Conservation (phyloP, 2,329 filamentous ascomycete genomes). For the Colletotrichum sp. region DNA sequence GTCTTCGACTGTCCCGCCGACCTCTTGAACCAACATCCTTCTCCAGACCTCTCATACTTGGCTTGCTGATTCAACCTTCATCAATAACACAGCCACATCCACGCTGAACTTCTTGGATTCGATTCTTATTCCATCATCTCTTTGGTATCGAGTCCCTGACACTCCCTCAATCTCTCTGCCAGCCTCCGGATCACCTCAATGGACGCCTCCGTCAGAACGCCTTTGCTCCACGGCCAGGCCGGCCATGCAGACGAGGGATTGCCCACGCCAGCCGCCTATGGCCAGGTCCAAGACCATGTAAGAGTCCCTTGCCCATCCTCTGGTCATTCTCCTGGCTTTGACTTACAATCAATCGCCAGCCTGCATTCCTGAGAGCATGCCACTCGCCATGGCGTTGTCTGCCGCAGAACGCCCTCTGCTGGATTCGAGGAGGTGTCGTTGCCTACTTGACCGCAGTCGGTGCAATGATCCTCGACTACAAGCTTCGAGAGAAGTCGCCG, state of each 20-base stretch:
- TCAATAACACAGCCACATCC: not conserved
- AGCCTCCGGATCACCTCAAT: not conserved
- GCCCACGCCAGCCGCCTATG: slow-evolving; percentile 20
- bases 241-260: not conserved
- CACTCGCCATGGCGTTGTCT: slow-evolving; percentile 57
- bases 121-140: not conserved
- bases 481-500: slow-evolving; percentile 44
- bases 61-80: not conserved
- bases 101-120: not conserved
- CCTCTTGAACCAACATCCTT: not conserved
- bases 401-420: slow-evolving; percentile 49
- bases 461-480: slow-evolving; percentile 50
- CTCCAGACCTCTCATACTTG: not conserved
- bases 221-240: slow-evolving; percentile 20
- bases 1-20: not conserved
- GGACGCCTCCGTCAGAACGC: slow-evolving; percentile 21
- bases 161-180: not conserved
- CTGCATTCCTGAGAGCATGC: slow-evolving; percentile 55
- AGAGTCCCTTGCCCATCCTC: not conserved
- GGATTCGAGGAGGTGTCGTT: slow-evolving; percentile 46
- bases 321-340: not conserved
- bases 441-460: slow-evolving; percentile 47
- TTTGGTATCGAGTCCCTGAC: not conserved
- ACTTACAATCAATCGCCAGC: slow-evolving; percentile 36
- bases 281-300: slow-evolving; percentile 34